Percentiles rank a stretch among this genome's conserved stretches.
Evolutionary conservation across 2,329 filamentous ascomycete genomes (phyloP).

Genomic region (Arthrocladium fulminans): DNA sequence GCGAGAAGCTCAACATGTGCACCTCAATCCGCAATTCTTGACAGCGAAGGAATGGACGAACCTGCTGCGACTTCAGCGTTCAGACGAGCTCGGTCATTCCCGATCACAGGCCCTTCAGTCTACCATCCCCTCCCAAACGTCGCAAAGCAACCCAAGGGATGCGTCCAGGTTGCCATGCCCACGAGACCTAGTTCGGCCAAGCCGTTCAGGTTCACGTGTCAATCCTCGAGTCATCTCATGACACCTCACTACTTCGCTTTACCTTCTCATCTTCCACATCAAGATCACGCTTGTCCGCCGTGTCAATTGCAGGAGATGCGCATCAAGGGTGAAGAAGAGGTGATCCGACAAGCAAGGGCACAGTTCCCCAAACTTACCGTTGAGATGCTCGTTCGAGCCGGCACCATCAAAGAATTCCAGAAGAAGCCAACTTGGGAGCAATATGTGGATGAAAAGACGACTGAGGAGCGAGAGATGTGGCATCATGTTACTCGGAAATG

Average conservation of each 20-base stretch:
- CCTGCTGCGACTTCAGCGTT: slow-evolving; percentile 6
- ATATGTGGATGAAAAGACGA: slow-evolving; percentile 21
- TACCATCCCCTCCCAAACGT: slow-evolving; percentile 18
- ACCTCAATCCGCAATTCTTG: neutral
- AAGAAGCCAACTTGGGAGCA: slow-evolving; percentile 18
- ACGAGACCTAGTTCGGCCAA: slow-evolving; percentile 12
- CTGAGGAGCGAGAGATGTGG: slow-evolving; percentile 22
- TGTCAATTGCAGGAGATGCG: slow-evolving; percentile 20
- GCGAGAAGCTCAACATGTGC: slow-evolving; percentile 13
- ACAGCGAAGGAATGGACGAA: slow-evolving; percentile 18
- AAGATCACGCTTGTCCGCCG: slow-evolving; percentile 21
- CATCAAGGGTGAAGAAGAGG: slow-evolving; percentile 15
- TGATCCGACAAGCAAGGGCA: slow-evolving; percentile 12
- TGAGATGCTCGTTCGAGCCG: slow-evolving; percentile 21
- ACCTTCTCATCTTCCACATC: slow-evolving; percentile 21
- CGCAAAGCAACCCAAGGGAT: slow-evolving; percentile 15
- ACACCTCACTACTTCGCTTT: slow-evolving; percentile 20
- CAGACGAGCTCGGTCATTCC: slow-evolving; percentile 2
- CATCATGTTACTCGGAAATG: slow-evolving; percentile 21
- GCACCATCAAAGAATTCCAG: slow-evolving; percentile 17
- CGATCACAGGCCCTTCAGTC: slow-evolving; percentile 9
- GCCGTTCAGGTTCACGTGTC: slow-evolving; percentile 20
- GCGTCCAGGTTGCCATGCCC: neutral
- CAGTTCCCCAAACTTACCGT: slow-evolving; percentile 19
- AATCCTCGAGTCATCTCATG: slow-evolving; percentile 16